Percentiles rank a stretch among this genome's conserved stretches.
phyloP scores from a whole-genome alignment of 2,329 filamentous ascomycete genomes.

The Fusarium coffeatum region DNA sequence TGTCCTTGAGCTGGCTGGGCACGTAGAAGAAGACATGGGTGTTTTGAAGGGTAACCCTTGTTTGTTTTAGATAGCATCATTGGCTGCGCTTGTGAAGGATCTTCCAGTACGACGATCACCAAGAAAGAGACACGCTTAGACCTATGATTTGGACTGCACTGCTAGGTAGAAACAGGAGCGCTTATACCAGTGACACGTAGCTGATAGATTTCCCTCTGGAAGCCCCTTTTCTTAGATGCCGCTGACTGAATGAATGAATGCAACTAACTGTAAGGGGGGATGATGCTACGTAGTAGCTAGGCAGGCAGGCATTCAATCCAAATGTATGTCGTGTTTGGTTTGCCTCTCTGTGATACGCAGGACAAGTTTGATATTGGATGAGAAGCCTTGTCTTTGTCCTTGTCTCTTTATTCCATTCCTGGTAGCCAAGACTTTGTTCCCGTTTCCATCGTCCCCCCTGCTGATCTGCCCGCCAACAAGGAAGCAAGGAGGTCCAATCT shows the following conservation, averaged over 20 bases:
- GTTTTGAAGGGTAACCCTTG: conserved; percentile 19
- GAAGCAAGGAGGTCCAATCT: conserved; percentile 25
- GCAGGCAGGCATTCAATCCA: conserved; percentile 4
- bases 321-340: conserved; percentile 15
- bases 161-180: conserved; percentile 28
- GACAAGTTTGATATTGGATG: conserved; percentile 13
- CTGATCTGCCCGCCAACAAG: conserved; percentile 12
- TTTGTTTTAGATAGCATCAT: not conserved
- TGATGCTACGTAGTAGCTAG: not conserved
- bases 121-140: conserved; percentile 18
- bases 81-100: conserved; percentile 18
- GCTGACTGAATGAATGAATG: conserved; percentile 15
- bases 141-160: conserved; percentile 18
- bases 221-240: conserved; percentile 24
- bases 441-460: conserved; percentile 24
- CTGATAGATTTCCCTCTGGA: not conserved
- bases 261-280: conserved; percentile 3
- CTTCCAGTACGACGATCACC: conserved; percentile 7
- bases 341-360: conserved; percentile 25
- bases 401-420: conserved; percentile 28
- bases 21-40: conserved; percentile 35
- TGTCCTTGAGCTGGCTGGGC: too few relatives aligned
- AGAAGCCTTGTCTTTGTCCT: not conserved
- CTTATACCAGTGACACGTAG: conserved; percentile 31
- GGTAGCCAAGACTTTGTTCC: conserved; percentile 22